Evolutionary conservation across 202 grass and related monocot genomes (phyloP).

Genomic region (Dendrocalamus latiflorus): DNA sequence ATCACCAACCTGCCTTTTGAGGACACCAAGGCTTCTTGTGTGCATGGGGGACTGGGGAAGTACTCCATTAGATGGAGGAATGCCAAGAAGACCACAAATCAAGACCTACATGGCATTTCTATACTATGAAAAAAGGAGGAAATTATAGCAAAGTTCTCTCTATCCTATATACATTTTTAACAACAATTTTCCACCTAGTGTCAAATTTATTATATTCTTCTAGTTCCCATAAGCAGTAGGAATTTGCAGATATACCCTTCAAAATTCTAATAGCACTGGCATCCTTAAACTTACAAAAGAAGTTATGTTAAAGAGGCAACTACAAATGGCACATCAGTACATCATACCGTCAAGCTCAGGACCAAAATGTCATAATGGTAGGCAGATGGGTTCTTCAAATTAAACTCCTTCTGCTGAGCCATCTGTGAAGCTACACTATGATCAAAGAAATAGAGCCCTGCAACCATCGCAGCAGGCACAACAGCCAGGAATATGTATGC

Average conservation of each 20-base stretch:
- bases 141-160: not conserved
- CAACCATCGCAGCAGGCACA: too few relatives aligned
- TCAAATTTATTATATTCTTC: not conserved
- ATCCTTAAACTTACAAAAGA: not conserved
- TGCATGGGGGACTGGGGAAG: too few relatives aligned
- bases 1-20: too few relatives aligned
- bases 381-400: conserved; percentile 72
- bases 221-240: not conserved
- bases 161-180: conserved; percentile 2
- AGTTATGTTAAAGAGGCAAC: not conserved
- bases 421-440: too few relatives aligned
- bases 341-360: conserved; percentile 63
- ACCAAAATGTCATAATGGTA: conserved; percentile 83
- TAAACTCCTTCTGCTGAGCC: too few relatives aligned
- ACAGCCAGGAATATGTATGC: too few relatives aligned
- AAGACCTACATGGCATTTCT: conserved; percentile 33
- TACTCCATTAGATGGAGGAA: too few relatives aligned
- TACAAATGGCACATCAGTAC: not conserved
- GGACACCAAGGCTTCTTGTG: too few relatives aligned
- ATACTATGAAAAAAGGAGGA: conserved; percentile 4
- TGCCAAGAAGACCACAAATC: too few relatives aligned
- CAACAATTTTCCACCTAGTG: not conserved
- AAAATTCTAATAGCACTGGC: not conserved
- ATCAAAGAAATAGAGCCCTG: too few relatives aligned
- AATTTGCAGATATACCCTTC: not conserved